These are phyloP conservation scores for Colletotrichum higginsianum DNA, from an alignment of 2,329 filamentous ascomycete genomes.

Conservation along the genomic window DNA sequence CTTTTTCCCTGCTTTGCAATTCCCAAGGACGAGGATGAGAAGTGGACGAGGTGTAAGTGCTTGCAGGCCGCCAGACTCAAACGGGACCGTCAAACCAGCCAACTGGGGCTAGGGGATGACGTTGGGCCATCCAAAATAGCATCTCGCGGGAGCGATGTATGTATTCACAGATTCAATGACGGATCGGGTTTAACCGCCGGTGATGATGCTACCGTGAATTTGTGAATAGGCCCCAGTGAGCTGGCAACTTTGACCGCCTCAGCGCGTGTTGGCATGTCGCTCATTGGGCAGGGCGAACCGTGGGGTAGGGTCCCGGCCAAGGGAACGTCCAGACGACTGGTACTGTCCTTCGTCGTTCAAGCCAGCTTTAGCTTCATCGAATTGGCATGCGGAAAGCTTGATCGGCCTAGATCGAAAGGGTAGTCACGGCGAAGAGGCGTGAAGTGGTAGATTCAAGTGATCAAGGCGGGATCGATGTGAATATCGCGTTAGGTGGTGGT, in stretches of 20 bases:
- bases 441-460: slow-evolving; percentile 8
- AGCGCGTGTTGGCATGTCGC: slow-evolving; percentile 7
- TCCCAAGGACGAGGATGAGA: slow-evolving; percentile 20
- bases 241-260: slow-evolving; percentile 16
- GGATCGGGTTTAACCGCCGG: slow-evolving; percentile 33
- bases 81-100: slow-evolving; percentile 21
- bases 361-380: slow-evolving; percentile 5
- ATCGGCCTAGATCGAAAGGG: slow-evolving; percentile 21
- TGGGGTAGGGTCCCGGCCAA: slow-evolving; percentile 17
- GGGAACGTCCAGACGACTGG: slow-evolving; percentile 12
- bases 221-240: slow-evolving; percentile 22
- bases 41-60: slow-evolving; percentile 32
- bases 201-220: background rate
- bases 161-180: slow-evolving; percentile 14
- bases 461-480: background rate
- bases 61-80: slow-evolving; percentile 38
- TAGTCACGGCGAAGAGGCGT: slow-evolving; percentile 9
- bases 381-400: slow-evolving; percentile 18
- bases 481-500: slow-evolving; percentile 27
- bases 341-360: slow-evolving; percentile 11
- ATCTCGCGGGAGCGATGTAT: slow-evolving; percentile 20
- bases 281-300: slow-evolving; percentile 20
- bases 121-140: slow-evolving; percentile 31
- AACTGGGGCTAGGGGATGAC: slow-evolving; percentile 25
- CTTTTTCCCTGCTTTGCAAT: slow-evolving; percentile 1